Evolutionary conservation across 2,329 filamentous ascomycete species (phyloP).

Genomic region (Hymenoscyphus infarciens): DNA sequence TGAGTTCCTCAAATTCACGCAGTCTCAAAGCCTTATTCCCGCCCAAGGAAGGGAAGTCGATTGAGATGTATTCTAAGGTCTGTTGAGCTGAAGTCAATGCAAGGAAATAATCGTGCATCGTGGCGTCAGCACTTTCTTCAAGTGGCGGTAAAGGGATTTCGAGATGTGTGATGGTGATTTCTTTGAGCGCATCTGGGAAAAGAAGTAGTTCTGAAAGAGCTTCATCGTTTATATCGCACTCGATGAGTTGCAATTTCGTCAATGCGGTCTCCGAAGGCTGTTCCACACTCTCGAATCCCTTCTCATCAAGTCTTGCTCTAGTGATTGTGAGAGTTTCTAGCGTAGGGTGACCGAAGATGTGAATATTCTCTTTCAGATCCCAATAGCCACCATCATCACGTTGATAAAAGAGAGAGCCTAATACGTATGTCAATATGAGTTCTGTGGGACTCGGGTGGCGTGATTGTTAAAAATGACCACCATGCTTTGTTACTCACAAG

Average conservation of each 20-base stretch:
- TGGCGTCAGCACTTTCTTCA: slow-evolving; percentile 45
- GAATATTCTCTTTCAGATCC: slow-evolving; percentile 50
- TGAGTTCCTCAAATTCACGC: slow-evolving; percentile 42
- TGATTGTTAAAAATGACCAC: not conserved
- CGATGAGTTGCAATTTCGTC: slow-evolving; percentile 43
- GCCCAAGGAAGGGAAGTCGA: slow-evolving; percentile 42
- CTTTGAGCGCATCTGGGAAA: slow-evolving; percentile 43
- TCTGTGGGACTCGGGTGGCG: not conserved
- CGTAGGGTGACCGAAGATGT: slow-evolving; percentile 49
- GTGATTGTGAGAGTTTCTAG: slow-evolving; percentile 45
- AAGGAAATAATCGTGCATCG: slow-evolving; percentile 44
- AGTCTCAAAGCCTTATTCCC: slow-evolving; percentile 42
- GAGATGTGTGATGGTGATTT: slow-evolving; percentile 47
- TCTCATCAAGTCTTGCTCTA: slow-evolving; percentile 45
- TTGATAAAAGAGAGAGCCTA: slow-evolving; percentile 43
- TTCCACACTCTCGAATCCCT: slow-evolving; percentile 47
- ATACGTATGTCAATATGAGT: slow-evolving; percentile 7
- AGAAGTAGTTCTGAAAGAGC: slow-evolving; percentile 41
- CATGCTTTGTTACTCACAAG: slow-evolving; percentile 35
- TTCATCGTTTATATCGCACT: slow-evolving; percentile 49
- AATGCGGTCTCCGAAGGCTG: slow-evolving; percentile 46
- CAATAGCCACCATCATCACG: slow-evolving; percentile 43
- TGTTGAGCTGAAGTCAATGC: slow-evolving; percentile 42
- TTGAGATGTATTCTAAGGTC: slow-evolving; percentile 43
- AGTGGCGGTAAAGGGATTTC: slow-evolving; percentile 40